Evolutionary conservation across 2,329 filamentous ascomycete species (phyloP).

Genomic region (Exophiala aquamarina): DNA sequence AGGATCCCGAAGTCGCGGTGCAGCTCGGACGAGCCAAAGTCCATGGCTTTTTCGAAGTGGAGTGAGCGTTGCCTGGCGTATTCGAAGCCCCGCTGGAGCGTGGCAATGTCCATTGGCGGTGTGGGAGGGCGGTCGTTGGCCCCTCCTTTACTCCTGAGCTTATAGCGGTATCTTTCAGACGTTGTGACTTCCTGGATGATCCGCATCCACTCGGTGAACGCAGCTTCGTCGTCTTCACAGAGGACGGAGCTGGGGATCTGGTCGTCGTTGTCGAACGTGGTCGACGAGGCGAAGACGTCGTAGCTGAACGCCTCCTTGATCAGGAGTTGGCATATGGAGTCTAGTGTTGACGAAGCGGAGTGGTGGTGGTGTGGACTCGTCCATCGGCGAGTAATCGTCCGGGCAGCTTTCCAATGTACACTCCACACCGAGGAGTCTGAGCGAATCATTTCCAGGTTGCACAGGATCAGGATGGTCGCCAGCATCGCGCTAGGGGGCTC

Average conservation of each 20-base stretch:
- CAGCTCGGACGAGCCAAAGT: slow-evolving; percentile 19
- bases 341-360: slow-evolving; percentile 1
- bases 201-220: slow-evolving; percentile 30
- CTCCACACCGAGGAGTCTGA: slow-evolving; percentile 27
- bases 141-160: neutral
- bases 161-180: slow-evolving; percentile 22
- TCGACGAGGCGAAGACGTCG: slow-evolving; percentile 30
- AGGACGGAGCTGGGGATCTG: slow-evolving; percentile 19
- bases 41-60: slow-evolving; percentile 17
- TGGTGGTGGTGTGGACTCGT: slow-evolving; percentile 9
- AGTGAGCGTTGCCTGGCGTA: slow-evolving; percentile 24
- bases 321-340: slow-evolving; percentile 23
- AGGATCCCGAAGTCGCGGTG: slow-evolving; percentile 26
- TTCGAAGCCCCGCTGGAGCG: slow-evolving; percentile 12
- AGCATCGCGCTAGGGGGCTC: slow-evolving; percentile 18
- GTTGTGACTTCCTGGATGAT: slow-evolving; percentile 29
- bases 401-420: slow-evolving; percentile 30
- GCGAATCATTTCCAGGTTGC: slow-evolving; percentile 30
- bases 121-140: neutral
- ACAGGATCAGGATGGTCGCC: slow-evolving; percentile 30
- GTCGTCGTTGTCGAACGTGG: slow-evolving; percentile 25
- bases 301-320: slow-evolving; percentile 32
- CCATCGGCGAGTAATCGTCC: slow-evolving; percentile 27
- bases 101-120: neutral
- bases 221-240: slow-evolving; percentile 18